phyloP scores from a whole-genome alignment of 805 yeast genomes.

The Brettanomyces naardenensis region DNA sequence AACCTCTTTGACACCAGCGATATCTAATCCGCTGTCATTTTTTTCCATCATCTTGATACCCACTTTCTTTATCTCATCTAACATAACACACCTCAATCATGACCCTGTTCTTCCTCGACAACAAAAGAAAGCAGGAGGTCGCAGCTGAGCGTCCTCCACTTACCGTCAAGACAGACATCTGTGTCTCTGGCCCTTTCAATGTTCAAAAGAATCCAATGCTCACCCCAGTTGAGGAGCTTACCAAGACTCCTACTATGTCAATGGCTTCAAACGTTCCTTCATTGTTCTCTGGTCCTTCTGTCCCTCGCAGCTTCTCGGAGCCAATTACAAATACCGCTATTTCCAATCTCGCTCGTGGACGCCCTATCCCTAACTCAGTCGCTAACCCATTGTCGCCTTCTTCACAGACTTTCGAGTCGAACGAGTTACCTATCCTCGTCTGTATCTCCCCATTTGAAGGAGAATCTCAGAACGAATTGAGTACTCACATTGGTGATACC shows the following conservation, averaged over 20 bases:
- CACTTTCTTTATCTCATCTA: neutral
- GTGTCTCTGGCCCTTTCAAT: conserved; percentile 13
- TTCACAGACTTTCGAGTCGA: neutral
- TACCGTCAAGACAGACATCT: neutral
- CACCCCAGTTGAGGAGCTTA: conserved; percentile 2
- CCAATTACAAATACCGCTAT: neutral
- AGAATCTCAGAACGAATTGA: conserved; percentile 30
- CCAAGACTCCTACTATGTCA: neutral
- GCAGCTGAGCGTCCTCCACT: conserved; percentile 1
- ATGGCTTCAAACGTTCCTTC: neutral
- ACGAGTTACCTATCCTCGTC: conserved; percentile 6
- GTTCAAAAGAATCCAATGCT: conserved; percentile 11
- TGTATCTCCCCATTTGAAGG: conserved; percentile 6
- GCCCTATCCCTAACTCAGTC: neutral
- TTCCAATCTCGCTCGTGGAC: neutral
- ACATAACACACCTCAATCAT: neutral
- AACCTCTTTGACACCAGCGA: too few species aligned
- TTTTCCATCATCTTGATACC: neutral
- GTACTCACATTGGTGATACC: conserved; percentile 42
- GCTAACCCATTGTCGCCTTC: neutral
- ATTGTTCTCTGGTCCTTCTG: neutral
- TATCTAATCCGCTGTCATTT: too few species aligned
- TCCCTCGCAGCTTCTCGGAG: neutral
- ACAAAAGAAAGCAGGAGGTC: neutral
- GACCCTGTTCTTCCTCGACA: conserved; percentile 1